Conservation (phyloP, 148 eudicot species). For the Salicornia ramosissima region DNA sequence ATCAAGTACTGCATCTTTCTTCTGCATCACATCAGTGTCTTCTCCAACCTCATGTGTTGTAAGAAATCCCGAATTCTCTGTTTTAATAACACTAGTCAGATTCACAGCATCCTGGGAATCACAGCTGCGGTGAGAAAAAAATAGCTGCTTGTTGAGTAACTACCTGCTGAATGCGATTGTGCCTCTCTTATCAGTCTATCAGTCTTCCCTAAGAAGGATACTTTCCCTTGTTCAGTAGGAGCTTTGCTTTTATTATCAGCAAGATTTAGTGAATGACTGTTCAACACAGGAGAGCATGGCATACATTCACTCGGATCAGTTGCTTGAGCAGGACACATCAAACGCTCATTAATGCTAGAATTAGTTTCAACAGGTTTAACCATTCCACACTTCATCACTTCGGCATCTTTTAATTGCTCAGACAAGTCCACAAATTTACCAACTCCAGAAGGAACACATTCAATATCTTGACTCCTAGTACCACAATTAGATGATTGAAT, state of each 20-base stretch:
- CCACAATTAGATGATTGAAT: conserved; percentile 20
- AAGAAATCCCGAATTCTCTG: conserved; percentile 12
- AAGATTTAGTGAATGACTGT: conserved; percentile 8
- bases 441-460: conserved; percentile 19
- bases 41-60: conserved; percentile 15
- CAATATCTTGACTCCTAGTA: conserved; percentile 17
- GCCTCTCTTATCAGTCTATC: conserved; percentile 7
- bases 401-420: conserved; percentile 19
- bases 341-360: conserved; percentile 13
- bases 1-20: conserved; percentile 22
- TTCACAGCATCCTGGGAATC: conserved; percentile 4
- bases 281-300: conserved; percentile 18
- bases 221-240: conserved; percentile 16
- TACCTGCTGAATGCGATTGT: conserved; percentile 9
- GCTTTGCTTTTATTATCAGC: conserved; percentile 19
- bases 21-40: conserved; percentile 12
- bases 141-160: conserved; percentile 1
- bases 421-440: conserved; percentile 14
- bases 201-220: conserved; percentile 15
- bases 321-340: conserved; percentile 19
- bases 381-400: conserved; percentile 20
- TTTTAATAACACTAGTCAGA: conserved; percentile 12
- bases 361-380: conserved; percentile 17
- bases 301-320: conserved; percentile 15
- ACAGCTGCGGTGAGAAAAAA: conserved; percentile 8